Evolutionary conservation across 768 basidiomycete genomes (phyloP), one percentile per base, ranked within the genome.

Genomic region (Glaciozyma martinii): DNA sequence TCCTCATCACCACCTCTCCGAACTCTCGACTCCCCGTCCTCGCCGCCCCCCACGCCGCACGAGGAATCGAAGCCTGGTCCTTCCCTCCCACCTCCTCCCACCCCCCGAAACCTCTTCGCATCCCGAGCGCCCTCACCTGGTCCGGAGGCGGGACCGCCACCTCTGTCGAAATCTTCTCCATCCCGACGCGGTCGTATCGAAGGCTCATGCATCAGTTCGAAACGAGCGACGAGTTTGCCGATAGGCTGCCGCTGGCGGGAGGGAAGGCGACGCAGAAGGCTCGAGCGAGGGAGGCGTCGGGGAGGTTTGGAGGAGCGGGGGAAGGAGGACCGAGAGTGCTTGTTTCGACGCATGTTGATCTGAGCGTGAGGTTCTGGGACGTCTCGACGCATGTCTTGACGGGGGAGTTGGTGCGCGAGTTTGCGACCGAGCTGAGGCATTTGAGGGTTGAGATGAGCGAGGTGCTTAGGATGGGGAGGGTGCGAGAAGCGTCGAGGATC

Each of bases 331-430:
- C 82, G 81, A 82, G 87, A 27, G 75, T 92, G 7, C 76, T 88
- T 25, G 75, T 87, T 4, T 86, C 86, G 0, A 79, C 78, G 60
- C 84, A 88, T 72, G 76, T 77, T 15, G 85, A 90, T 73, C 78
- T 84, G 25, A 81, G 80, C 7, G 76, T 92, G 25, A 82, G 81
- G 61, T 87, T 92, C 75, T 83, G 84, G 68, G 90, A 94, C 74
- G 75, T 85, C 49, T 89, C 88, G 60, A 80, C 84, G 6, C 85
- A 86, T 33, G 79, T 90, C 3, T 77, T 89, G 62, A n/a, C 23
- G 1, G 60, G 56, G 5, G 23, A 23, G 25, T 37, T 70, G 49
- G 15, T 19, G 30, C 55, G 61, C 21, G 80, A 84, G 62, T 91
- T 84, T 71, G 90, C 90, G 1, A 79, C 80, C n/a, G 77, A 81